These are phyloP conservation scores for Hibiscus syriacus DNA, from an alignment of 345 rosid species.

Conservation along the genomic window DNA sequence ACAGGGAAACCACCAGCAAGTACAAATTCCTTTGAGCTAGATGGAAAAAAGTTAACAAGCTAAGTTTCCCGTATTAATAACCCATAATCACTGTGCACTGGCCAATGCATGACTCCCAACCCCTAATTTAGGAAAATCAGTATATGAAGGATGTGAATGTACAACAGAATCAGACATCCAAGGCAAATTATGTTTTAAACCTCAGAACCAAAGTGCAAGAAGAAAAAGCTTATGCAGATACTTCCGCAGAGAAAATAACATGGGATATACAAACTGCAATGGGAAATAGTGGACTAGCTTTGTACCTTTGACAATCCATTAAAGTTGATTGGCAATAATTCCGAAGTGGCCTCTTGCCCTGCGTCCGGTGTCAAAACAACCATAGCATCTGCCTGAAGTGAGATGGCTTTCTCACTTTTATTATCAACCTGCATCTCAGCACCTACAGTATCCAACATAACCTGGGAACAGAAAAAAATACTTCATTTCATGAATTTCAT, in stretches of 20 bases:
- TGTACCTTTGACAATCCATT: conserved; percentile 76
- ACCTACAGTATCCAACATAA: conserved; percentile 96
- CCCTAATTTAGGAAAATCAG: background rate
- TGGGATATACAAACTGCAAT: background rate
- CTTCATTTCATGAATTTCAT: background rate
- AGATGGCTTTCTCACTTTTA: conserved; percentile 63
- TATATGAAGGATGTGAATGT: background rate
- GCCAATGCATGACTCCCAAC: background rate
- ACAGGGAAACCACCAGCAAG: background rate
- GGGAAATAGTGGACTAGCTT: background rate
- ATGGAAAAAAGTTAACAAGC: background rate
- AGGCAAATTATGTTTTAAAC: background rate
- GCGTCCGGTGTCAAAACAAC: conserved; percentile 79
- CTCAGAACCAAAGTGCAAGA: background rate
- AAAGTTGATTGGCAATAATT: conserved; percentile 86
- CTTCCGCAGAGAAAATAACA: background rate
- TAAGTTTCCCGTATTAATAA: background rate
- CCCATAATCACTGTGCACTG: background rate
- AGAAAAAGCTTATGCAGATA: background rate
- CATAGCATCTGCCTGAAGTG: conserved; percentile 69
- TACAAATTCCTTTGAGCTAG: background rate
- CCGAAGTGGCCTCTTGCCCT: conserved; percentile 75
- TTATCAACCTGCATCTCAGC: conserved; percentile 91
- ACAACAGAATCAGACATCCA: background rate
- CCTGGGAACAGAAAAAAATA: conserved; percentile 35